These are phyloP conservation scores for Solanum medicagineum DNA, from an alignment of 257 asterid species.

Conservation along the genomic window DNA sequence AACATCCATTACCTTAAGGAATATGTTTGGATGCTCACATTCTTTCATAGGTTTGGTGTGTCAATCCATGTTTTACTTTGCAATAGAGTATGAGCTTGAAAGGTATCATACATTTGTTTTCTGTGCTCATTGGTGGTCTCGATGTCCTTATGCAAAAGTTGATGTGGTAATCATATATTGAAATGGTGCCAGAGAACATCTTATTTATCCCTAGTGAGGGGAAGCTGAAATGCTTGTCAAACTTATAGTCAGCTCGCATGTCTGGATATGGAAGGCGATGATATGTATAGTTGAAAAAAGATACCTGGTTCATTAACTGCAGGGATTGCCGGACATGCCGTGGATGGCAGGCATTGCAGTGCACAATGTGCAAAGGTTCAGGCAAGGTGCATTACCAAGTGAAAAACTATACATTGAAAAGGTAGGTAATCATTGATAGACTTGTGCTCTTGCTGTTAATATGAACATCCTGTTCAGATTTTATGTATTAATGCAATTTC, in stretches of 20 bases:
- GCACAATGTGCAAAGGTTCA: slow-evolving; percentile 91
- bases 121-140: not conserved
- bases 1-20: not conserved
- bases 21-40: not conserved
- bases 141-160: not conserved
- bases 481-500: not conserved
- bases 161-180: not conserved
- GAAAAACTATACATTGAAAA: slow-evolving; percentile 63
- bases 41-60: not conserved
- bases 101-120: not conserved
- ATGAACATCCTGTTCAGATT: not conserved
- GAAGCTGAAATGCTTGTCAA: not conserved
- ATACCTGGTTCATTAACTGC: slow-evolving; percentile 11
- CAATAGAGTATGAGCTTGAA: not conserved
- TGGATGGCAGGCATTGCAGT: slow-evolving; percentile 94
- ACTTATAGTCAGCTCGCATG: not conserved
- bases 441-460: not conserved
- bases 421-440: slow-evolving; percentile 27
- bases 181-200: not conserved
- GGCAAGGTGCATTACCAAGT: slow-evolving; percentile 90
- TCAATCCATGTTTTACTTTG: not conserved
- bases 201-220: not conserved
- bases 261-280: not conserved
- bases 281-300: not conserved
- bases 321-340: slow-evolving; percentile 80